Conservation (phyloP, 2,329 filamentous ascomycete species). For the Aspergillus puulaauensis region DNA sequence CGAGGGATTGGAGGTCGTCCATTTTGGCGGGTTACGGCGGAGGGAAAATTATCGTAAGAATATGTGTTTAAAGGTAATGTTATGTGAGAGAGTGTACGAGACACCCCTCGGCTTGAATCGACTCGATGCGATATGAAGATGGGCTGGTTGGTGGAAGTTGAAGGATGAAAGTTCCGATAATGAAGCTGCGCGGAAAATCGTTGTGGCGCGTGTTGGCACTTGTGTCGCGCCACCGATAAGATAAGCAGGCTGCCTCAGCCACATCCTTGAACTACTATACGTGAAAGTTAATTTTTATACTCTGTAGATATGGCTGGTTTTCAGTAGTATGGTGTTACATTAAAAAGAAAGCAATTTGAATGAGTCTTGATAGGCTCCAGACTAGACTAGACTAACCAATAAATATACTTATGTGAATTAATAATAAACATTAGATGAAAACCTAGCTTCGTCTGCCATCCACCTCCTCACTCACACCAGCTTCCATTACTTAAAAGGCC, state of each 20-base stretch:
- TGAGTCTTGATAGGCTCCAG: not conserved
- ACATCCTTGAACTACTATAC: not conserved
- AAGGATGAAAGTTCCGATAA: not conserved
- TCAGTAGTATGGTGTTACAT: not conserved
- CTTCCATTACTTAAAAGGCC: slow-evolving; percentile 1
- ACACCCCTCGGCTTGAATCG: slow-evolving; percentile 18
- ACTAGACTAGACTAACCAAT: slow-evolving; percentile 1
- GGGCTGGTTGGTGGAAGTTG: slow-evolving; percentile 4
- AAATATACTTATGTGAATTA: slow-evolving; percentile 4
- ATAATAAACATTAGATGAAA: slow-evolving; percentile 5
- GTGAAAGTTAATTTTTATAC: not conserved
- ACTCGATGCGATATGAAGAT: not conserved
- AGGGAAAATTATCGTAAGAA: not conserved
- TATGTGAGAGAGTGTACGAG: slow-evolving; percentile 18
- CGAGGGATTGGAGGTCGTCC: slow-evolving; percentile 89
- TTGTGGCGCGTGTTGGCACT: slow-evolving; percentile 25
- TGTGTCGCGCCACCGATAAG: slow-evolving; percentile 33
- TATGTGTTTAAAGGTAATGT: not conserved
- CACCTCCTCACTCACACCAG: not conserved
- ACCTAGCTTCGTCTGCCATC: not conserved
- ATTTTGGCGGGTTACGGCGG: slow-evolving; percentile 48
- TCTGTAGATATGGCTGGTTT: not conserved
- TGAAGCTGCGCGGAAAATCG: slow-evolving; percentile 36
- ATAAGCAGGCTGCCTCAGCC: slow-evolving; percentile 20
- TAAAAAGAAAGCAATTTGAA: not conserved